Evolutionary conservation across 2,329 filamentous ascomycete genomes (phyloP).

Genomic region (Amauroascus niger): DNA sequence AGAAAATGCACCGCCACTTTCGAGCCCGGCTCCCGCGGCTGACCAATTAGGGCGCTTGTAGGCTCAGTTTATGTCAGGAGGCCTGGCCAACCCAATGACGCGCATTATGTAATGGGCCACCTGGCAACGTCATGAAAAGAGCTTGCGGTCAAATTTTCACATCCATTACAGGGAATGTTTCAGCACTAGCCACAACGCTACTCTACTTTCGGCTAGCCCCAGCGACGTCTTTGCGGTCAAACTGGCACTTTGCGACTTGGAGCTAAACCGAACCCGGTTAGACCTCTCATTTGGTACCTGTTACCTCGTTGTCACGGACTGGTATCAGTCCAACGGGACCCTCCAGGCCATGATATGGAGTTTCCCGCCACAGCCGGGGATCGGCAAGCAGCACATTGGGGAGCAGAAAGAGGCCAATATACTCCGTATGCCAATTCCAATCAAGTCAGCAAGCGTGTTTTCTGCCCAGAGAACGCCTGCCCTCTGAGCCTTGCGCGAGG

Average conservation of each 20-base stretch:
- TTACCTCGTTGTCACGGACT: background rate
- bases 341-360: slow-evolving; percentile 4
- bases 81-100: background rate
- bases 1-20: slow-evolving; percentile 4
- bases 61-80: slow-evolving; percentile 1
- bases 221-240: background rate
- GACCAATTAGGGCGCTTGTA: background rate
- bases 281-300: slow-evolving; percentile 1
- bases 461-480: too few species aligned
- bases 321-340: slow-evolving; percentile 1
- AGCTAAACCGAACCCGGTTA: background rate
- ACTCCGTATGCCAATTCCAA: too few species aligned
- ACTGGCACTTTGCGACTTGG: background rate
- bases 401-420: background rate
- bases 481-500: too few species aligned
- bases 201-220: background rate
- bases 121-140: background rate
- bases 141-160: slow-evolving; percentile 8
- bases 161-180: background rate
- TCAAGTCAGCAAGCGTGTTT: too few species aligned
- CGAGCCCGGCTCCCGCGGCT: background rate
- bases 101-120: background rate
- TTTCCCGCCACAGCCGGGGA: slow-evolving; percentile 13
- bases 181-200: background rate
- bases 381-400: background rate